A percentile compares a stretch with the other conserved stretches of the same genome.
These are phyloP conservation scores for Microbotryomycetes sp. DNA, from an alignment of 1,284 basidiomycete genomes.

Conservation along the genomic window DNA sequence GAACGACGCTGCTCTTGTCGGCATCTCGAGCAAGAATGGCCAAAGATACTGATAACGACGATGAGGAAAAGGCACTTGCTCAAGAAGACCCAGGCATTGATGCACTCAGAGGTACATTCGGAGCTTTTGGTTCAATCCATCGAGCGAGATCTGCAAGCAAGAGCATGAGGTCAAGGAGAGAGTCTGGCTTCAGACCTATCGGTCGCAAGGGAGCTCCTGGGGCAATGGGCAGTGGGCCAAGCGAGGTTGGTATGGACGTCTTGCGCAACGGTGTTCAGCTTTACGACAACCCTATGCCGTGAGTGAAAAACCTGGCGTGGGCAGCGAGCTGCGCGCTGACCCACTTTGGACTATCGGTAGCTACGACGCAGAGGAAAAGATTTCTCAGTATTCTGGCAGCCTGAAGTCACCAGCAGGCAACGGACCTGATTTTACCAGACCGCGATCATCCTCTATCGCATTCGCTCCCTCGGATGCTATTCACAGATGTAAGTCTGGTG, in stretches of 20 bases:
- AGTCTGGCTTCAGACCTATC: constrained; percentile 5
- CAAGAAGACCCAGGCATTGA: constrained; percentile 76
- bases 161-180: constrained; percentile 4
- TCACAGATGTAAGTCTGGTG: constrained; percentile 11
- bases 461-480: constrained; percentile 20
- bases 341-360: not conserved
- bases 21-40: constrained; percentile 53
- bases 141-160: constrained; percentile 52
- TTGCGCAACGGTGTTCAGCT: constrained; percentile 69
- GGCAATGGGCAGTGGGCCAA: constrained; percentile 23
- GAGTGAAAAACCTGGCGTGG: no score
- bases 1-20: constrained; percentile 69
- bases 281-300: constrained; percentile 63
- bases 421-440: not conserved
- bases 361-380: constrained; percentile 31
- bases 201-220: constrained; percentile 19
- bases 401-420: not conserved
- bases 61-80: constrained; percentile 44
- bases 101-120: constrained; percentile 79
- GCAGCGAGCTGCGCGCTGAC: constrained; percentile 1
- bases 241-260: constrained; percentile 38
- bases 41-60: constrained; percentile 55
- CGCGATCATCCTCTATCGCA: constrained; percentile 15
- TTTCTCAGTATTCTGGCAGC: constrained; percentile 28
- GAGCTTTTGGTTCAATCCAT: constrained; percentile 80